Base-by-base conservation (phyloP, 2,329 filamentous ascomycete species). In the Coniella lustricola region DNA sequence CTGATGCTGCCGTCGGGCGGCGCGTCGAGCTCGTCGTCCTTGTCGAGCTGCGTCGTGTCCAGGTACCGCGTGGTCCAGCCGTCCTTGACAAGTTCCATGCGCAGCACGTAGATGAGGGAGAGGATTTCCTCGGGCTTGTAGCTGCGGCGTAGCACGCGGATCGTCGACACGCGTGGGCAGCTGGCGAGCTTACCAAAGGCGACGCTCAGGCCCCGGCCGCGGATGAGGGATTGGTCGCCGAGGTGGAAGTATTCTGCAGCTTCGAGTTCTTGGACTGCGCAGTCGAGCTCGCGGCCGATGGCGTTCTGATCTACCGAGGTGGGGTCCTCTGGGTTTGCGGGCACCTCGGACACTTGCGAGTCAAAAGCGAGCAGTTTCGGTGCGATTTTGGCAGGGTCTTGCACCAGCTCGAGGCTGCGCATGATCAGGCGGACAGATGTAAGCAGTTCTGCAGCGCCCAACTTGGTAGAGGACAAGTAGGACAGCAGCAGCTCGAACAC, bases 61-160 rank as follows among this genome's bases (percentile, higher is more conserved):
- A 86, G 67, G 63, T 90, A 89, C 18, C 79, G 74, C 16, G 81
- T 78, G 0, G 84, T 88, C 87, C 87, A 91, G 29, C 83, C 82
- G 49, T 86, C 86, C 55, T 82, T 79, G 44, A 82, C 79, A 39
- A 91, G 73, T 66, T 90, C 85, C 54, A 84, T 74, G 48, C 86
- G 81, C 25, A 91, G 72, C 5, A 90, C 72, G 55, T 85, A 78
- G 56, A 90, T 83, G 46, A 91, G 74, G 32, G 82, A 81, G 10
- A 88, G 70, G 20, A 85, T 79, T 56, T 90, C 84, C 54, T 84
- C 76, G 3, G 79, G 81, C 41, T 76, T 74, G 51, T 88, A 77
- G 22, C 75, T 76, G 10, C 73, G 71, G 35, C 84, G 81, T 38
- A 91, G 73, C 3, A 79, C 77, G 46, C 76, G 73, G 40, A 85